Conservation (phyloP, 768 basidiomycete species). For the Brasilioporus rufonigricans region DNA sequence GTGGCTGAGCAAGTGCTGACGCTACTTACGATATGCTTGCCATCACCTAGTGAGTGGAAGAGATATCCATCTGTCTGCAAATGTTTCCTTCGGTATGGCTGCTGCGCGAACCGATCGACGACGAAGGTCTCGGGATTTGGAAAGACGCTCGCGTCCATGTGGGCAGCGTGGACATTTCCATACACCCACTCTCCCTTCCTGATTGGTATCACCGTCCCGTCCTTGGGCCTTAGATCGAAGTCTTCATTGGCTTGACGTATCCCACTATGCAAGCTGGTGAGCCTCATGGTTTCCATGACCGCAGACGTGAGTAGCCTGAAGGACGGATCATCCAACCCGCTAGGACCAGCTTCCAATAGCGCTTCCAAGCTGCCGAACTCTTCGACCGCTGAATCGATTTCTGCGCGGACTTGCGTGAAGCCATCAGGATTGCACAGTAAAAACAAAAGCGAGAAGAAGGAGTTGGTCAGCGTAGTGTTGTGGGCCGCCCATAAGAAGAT, state of each 20-base stretch:
- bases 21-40: conserved; percentile 15
- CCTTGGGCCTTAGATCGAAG: too few relatives aligned
- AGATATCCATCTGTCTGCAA: conserved; percentile 6
- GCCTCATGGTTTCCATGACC: too few relatives aligned
- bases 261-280: too few relatives aligned
- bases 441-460: conserved; percentile 16
- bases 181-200: conserved; percentile 17
- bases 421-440: conserved; percentile 43
- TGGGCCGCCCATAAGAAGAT: conserved; percentile 20
- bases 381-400: too few relatives aligned
- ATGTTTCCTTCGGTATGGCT: conserved; percentile 8
- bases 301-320: too few relatives aligned
- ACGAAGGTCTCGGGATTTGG: conserved; percentile 11
- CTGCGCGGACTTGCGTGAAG: conserved; percentile 44
- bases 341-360: too few relatives aligned
- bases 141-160: conserved; percentile 15
- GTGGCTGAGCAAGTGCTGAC: neutral
- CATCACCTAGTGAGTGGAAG: conserved; percentile 14
- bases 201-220: conserved; percentile 1
- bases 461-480: conserved; percentile 16
- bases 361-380: too few relatives aligned
- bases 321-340: too few relatives aligned
- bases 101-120: conserved; percentile 19
- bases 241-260: too few relatives aligned
- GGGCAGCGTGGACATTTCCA: conserved; percentile 12